Evolutionary conservation across 176 grass and related monocot genomes (phyloP), one percentile per base, ranked within the genome.

Genomic region (Miscanthus lutarioriparius): DNA sequence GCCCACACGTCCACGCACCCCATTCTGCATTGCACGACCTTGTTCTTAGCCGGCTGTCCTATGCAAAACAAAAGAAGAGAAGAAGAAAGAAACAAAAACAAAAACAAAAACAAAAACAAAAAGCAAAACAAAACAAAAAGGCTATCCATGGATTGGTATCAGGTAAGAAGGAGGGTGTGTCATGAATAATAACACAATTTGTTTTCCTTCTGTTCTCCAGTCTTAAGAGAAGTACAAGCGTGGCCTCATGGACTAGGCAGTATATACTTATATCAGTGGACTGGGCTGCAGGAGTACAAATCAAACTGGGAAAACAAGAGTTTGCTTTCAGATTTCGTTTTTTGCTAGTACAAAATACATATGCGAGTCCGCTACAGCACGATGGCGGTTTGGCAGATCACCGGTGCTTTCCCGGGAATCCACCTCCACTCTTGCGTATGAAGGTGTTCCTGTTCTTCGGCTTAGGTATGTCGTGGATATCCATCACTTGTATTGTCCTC

Each of bases 401-500:
- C 58, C 90, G 82, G 80, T 84, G 92, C 68, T 76, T 91, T 71
- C 33, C 78, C 4, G 86, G 91, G 75, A 90, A 72, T n/a, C 76
- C 59, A 4, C 75, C 87, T 14, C 86, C 82, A 3, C 79, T 27
- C 73, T 91, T 94, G 37, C 88, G 88, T 40, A 94, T 80, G 72
- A 94, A 94, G n/a, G 65, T 25, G 51, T 91, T 97, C 67, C 13
- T 75, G 37, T 80, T 85, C 75, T 87, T 97, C 0, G 90, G 88
- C 51, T 95, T 94, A 0, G 95, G 92, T 63, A 97, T 90, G 45
- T 97, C 92, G n/a, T 97, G 88, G 75, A 95, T 80, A 70, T 89
- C 90, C 92, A 93, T 85, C 69, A 95, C 90, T 84, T 97, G 95
- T 66, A 97, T 91, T 0, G 92, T 92, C 59, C 95, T 89, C 51